Evolutionary conservation across 345 rosid genomes (phyloP), one percentile per base, ranked within the genome.

Genomic region (Acer saccharum): DNA sequence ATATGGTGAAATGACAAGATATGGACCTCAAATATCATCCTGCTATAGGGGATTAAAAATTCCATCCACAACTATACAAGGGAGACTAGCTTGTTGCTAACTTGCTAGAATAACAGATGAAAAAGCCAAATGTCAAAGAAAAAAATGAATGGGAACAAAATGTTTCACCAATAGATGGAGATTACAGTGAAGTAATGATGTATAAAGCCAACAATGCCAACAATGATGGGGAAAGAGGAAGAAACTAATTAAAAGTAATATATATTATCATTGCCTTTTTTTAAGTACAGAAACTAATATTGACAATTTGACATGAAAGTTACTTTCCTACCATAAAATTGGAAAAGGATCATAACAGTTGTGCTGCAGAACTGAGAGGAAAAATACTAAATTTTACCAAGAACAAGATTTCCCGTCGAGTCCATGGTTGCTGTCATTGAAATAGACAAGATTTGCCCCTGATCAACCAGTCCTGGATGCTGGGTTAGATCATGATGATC

Each of bases 371-470:
- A 23, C 5, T n/a, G 52, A 43, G 32, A 73, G 35, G 41, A 68
- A 32, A 32, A 76, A 57, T 0, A 23, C 2, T 39, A 72, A 21
- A 16, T 27, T 80, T 81, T 90, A 93, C 98, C 97, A 29, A 95
- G 94, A 81, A 92, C 84, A 71, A 95, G 94, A 84, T 90, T 92
- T 82, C 94, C 97, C 52, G 65, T 57, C 8, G 80, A 16, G 69
- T 95, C 97, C 84, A 83, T 89, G n/a, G 98, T 93, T 60, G 97
- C 98, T 44, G 93, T 86, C 99, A 92, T 95, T 71, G 97, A 92
- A 76, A 95, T 77, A 78, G 94, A 93, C 63, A 93, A 79, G 77
- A 70, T 71, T 72, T 85, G 82, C 44, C 80, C 85, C 57, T 87
- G 82, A 21, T 78, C 85, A 81, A 62, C 81, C 27, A 12, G 66